Conservation (phyloP, 2,329 filamentous ascomycete genomes). For the Colletotrichum orchidophilum region DNA sequence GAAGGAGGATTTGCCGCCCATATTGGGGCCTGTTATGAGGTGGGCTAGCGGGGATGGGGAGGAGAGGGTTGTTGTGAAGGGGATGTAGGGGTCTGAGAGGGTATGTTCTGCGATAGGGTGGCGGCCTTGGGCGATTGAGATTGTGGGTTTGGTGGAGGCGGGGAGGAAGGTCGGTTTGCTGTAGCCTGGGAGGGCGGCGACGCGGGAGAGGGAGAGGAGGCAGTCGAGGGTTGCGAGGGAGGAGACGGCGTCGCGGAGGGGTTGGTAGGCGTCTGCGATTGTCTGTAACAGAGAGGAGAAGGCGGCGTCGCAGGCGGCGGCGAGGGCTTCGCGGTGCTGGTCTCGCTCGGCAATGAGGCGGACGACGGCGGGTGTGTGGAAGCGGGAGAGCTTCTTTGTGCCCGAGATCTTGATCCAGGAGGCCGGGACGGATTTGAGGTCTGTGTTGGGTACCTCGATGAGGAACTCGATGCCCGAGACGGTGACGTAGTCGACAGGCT, state of each 20-base stretch:
- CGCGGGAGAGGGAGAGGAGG: slow-evolving; percentile 83
- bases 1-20: slow-evolving; percentile 99
- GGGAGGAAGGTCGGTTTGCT: slow-evolving; percentile 75
- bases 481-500: slow-evolving; percentile 79
- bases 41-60: slow-evolving; percentile 75
- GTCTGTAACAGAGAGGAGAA: slow-evolving; percentile 77
- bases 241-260: slow-evolving; percentile 87
- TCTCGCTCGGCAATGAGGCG: slow-evolving; percentile 86
- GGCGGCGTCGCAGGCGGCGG: slow-evolving; percentile 88
- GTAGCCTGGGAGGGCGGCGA: slow-evolving; percentile 90
- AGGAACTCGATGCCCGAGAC: slow-evolving; percentile 94
- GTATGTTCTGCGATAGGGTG: slow-evolving; percentile 97
- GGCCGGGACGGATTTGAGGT: slow-evolving; percentile 88
- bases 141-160: slow-evolving; percentile 70
- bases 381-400: slow-evolving; percentile 90
- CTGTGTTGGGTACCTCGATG: slow-evolving; percentile 86
- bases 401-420: slow-evolving; percentile 96
- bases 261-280: slow-evolving; percentile 83
- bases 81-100: slow-evolving; percentile 86
- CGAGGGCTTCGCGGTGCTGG: slow-evolving; percentile 92
- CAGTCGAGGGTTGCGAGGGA: slow-evolving; percentile 90
- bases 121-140: slow-evolving; percentile 78
- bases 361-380: slow-evolving; percentile 92
- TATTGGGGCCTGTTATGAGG: slow-evolving; percentile 95
- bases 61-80: slow-evolving; percentile 83